phyloP scores from a whole-genome alignment of 1,139 yeast species.

The Hemisphaericaspora xylofermentans region DNA sequence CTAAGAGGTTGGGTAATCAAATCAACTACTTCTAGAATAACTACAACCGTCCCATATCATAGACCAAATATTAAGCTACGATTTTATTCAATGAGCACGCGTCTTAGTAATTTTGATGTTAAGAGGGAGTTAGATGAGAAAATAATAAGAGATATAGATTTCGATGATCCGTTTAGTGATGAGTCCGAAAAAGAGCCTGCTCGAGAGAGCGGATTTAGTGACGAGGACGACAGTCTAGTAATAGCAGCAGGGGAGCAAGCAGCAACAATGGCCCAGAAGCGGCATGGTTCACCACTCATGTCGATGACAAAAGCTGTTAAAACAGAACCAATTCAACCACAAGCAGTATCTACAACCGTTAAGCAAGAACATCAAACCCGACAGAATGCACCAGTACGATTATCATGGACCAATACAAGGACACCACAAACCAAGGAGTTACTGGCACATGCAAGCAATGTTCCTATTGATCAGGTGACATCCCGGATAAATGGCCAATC shows the following conservation, averaged over 20 bases:
- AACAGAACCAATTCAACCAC: neutral
- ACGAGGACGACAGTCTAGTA: constrained; percentile 2
- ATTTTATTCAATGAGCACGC: neutral
- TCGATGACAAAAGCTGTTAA: neutral
- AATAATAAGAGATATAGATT: constrained; percentile 7
- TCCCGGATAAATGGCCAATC: no score
- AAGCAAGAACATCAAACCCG: no score
- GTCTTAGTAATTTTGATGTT: neutral
- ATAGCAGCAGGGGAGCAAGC: constrained; percentile 1
- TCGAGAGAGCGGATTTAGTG: neutral
- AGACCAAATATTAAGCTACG: neutral
- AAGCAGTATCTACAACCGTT: no score
- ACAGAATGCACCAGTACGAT: no score
- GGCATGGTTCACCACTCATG: neutral
- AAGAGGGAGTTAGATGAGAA: neutral
- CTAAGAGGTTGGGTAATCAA: neutral
- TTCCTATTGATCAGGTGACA: no score
- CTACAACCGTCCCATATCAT: neutral
- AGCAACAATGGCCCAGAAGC: neutral
- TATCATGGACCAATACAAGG: no score
- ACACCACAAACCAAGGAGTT: no score
- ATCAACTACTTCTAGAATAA: neutral
- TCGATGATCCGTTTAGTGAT: constrained; percentile 3
- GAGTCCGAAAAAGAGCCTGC: constrained; percentile 1
- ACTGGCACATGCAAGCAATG: no score